These are phyloP conservation scores for Cornus florida DNA, from an alignment of 148 eudicot genomes.

Conservation along the genomic window DNA sequence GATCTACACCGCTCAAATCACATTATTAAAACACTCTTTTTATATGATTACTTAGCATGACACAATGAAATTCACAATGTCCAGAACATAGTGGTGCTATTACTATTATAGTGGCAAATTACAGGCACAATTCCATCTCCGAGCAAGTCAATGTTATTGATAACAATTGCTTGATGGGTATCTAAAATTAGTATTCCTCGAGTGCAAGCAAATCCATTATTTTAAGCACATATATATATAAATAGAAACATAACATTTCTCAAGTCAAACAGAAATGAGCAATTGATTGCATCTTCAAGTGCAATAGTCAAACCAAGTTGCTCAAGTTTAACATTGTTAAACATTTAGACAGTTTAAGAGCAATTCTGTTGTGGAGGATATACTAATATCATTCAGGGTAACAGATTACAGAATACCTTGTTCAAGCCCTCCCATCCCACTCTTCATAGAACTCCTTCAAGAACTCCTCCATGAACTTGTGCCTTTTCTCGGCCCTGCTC, in stretches of 20 bases:
- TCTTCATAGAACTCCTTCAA: constrained; percentile 78
- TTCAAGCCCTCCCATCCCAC: constrained; percentile 80
- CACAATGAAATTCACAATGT: no score
- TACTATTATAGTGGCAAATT: no score
- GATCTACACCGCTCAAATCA: neutral
- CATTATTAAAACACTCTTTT: no score
- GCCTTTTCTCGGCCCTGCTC: constrained; percentile 80
- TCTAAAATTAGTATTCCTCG: neutral
- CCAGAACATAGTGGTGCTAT: no score
- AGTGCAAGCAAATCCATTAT: neutral
- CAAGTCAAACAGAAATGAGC: neutral
- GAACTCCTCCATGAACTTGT: constrained; percentile 93
- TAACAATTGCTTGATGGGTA: neutral
- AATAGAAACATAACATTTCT: neutral
- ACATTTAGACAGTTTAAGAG: neutral
- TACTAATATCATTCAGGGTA: neutral
- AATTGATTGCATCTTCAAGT: neutral
- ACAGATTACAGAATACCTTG: constrained; percentile 7
- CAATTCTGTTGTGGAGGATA: neutral
- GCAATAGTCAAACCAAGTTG: neutral
- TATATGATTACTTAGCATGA: no score
- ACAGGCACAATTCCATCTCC: no score
- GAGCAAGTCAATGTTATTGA: no score
- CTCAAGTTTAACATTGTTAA: neutral
- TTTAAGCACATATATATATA: neutral